Evolutionary conservation across 108 stramenopile species (phyloP).

Genomic region (Cyclostephanos tholiformis): DNA sequence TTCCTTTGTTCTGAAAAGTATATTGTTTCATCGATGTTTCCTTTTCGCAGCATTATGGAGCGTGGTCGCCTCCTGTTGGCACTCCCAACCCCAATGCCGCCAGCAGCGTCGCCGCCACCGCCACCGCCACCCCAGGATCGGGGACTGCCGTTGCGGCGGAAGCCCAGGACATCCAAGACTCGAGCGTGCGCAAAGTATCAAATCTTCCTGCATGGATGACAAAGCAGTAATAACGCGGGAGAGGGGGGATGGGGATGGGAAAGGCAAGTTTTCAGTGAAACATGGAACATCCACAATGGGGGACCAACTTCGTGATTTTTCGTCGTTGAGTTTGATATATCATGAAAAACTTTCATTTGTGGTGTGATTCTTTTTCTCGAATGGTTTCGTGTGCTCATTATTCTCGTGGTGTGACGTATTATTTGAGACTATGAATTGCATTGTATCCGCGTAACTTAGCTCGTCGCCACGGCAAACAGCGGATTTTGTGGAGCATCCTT

Average conservation of each 20-base stretch:
- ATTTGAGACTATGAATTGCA: constrained; percentile 2
- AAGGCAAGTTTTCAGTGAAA: constrained; percentile 2
- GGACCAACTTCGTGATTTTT: background rate
- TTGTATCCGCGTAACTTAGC: background rate
- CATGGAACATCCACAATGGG: background rate
- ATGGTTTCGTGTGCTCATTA: constrained; percentile 1
- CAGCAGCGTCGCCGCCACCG: constrained; percentile 46
- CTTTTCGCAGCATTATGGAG: constrained; percentile 69
- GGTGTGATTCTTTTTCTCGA: constrained; percentile 8
- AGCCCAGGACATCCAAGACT: constrained; percentile 57
- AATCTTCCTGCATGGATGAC: constrained; percentile 94
- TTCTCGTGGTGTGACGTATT: constrained; percentile 10
- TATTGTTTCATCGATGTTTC: background rate
- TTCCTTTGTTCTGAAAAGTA: background rate
- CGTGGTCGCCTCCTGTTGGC: constrained; percentile 86
- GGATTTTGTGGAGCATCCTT: too few species aligned
- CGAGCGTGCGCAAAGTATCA: constrained; percentile 79
- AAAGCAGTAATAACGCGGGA: constrained; percentile 20
- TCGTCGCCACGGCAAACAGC: background rate
- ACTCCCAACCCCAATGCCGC: constrained; percentile 87
- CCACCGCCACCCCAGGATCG: constrained; percentile 29
- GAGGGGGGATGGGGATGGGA: background rate
- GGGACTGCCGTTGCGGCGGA: constrained; percentile 24
- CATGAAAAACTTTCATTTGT: background rate
- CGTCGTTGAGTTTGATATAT: background rate